Evolutionary conservation across 441 rosid species (phyloP), one percentile per base, ranked within the genome.

Genomic region (Erodium chrysanthum): DNA sequence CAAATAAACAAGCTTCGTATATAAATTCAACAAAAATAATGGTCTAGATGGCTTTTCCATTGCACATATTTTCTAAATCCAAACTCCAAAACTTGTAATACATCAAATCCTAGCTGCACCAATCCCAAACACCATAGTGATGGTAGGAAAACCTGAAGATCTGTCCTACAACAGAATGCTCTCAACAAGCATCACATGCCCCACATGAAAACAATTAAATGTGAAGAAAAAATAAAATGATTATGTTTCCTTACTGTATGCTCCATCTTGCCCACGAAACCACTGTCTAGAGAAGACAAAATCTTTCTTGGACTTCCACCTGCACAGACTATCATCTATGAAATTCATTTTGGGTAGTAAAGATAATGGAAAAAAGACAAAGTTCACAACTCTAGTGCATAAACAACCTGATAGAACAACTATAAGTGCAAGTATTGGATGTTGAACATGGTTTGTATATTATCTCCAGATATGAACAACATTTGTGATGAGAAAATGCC

Each of bases 251-350:
- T 88, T 84, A 95, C 99, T 90, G 64, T 95, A 95, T 76, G 93
- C 84, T 73, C 99, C 99, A 80, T 92, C 98, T 81, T 90, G 99
- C 70, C 90, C 92, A 58, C 81, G 85, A 83, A 95, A 90, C 99
- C 99, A 95, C 75, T 95, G 98, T 73, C 99, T 83, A 60, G 99
- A 90, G 86, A 87, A 95, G 71, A 95, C 80, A 84, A 95, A 95
- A 85, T 95, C 99, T 81, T 81, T 88, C 76, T 83, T 90, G 46
- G 96, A 85, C 65, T 85, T 86, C 98, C 99, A 95, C 77, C 99
- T 95, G 86, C 66, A 76, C 70, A 76, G 75, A 67, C 80, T 62
- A 70, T 65, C 29, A 68, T 69, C 71, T 25, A 66, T 72, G 18
- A 74, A 71, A 68, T 65, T 71, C 74, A 66, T 22, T 33, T 23